Evolutionary conservation across 805 yeast species (phyloP), one percentile per base, ranked within the genome.

Genomic region (Ogataea trehaloabstinens): DNA sequence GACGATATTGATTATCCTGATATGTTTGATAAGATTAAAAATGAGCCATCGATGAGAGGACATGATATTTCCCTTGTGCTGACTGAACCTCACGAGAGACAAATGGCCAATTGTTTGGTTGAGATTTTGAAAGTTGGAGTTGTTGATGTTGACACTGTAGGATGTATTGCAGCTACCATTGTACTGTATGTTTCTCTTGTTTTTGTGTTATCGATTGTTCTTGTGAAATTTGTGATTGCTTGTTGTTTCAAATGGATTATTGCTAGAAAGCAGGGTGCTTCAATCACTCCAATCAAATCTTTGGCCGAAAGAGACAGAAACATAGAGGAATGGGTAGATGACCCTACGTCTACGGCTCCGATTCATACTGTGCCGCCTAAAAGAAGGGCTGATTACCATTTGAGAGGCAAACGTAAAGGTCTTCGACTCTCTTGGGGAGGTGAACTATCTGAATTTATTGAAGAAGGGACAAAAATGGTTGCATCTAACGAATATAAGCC

Each of bases 41-140:
- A 73, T 31, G 80, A 77, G 46, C 60, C 68, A 0, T 51, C 71
- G 6, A 67, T 83, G 60, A 67, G 69, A 44, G 98, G 98, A 10
- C 80, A 78, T 56, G 99, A 93, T 60, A 73, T 93, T 24, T 85
- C 96, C 0, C 55, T 83, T 34, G 72, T 87, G 16, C 70, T 87
- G 41, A 75, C 85, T 25, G 76, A 80, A 22, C 70, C 79, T 24
- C 77, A 74, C n/a, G 78, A 80, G 47, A 76, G 90, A 41, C 72
- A 75, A 53, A 77, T 80, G 4, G 95, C 93, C 5, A 76, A 80
- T 52, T 93, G 99, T 61, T 67, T 93, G 39, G 68, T 82, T 8
- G 98, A 93, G 61, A 85, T 88, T 38, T 70, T 85, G 36, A 87
- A 84, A 62, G 95, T 91, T 12, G 99, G 99, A 17, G 80, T 78